Evolutionary conservation across 495 filamentous ascomycete genomes (phyloP).

Genomic region (Aspergillus sclerotioniger): DNA sequence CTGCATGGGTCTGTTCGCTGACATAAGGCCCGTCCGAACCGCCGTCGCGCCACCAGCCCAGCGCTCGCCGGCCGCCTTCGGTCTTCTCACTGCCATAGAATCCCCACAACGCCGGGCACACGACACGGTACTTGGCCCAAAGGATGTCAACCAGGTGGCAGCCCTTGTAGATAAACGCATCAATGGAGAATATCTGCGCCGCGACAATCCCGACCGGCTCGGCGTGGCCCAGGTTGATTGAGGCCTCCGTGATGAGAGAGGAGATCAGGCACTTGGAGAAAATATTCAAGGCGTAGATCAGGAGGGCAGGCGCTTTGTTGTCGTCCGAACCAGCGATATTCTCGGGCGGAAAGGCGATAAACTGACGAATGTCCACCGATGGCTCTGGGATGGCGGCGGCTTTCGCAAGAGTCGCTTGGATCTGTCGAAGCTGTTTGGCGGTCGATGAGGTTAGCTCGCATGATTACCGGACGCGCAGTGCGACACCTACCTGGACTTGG

Average conservation of each 20-base stretch:
- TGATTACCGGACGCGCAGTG: neutral
- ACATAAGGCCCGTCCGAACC: slow-evolving; percentile 55
- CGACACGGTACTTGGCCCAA: slow-evolving; percentile 77
- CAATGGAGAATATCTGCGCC: slow-evolving; percentile 68
- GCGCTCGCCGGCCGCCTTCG: slow-evolving; percentile 58
- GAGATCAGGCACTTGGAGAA: slow-evolving; percentile 74
- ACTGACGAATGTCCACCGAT: slow-evolving; percentile 64
- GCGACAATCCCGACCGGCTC: slow-evolving; percentile 79
- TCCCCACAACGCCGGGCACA: slow-evolving; percentile 86
- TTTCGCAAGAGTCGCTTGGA: slow-evolving; percentile 46
- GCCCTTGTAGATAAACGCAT: slow-evolving; percentile 66
- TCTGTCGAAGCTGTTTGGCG: slow-evolving; percentile 40
- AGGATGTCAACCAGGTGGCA: slow-evolving; percentile 78
- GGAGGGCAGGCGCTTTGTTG: slow-evolving; percentile 63
- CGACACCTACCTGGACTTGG: slow-evolving; percentile 41
- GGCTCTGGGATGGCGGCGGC: slow-evolving; percentile 49
- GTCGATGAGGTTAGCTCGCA: slow-evolving; percentile 14
- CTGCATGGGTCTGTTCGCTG: slow-evolving; percentile 64
- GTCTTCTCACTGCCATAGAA: slow-evolving; percentile 75
- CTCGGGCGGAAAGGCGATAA: slow-evolving; percentile 56
- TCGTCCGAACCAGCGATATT: slow-evolving; percentile 50
- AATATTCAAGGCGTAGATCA: slow-evolving; percentile 81
- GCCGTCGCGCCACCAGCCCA: slow-evolving; percentile 71
- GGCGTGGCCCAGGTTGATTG: slow-evolving; percentile 65
- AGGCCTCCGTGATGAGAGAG: slow-evolving; percentile 74